These are phyloP conservation scores for Paracamarosporium sp. DNA, from an alignment of 2,329 filamentous ascomycete genomes.

Conservation along the genomic window DNA sequence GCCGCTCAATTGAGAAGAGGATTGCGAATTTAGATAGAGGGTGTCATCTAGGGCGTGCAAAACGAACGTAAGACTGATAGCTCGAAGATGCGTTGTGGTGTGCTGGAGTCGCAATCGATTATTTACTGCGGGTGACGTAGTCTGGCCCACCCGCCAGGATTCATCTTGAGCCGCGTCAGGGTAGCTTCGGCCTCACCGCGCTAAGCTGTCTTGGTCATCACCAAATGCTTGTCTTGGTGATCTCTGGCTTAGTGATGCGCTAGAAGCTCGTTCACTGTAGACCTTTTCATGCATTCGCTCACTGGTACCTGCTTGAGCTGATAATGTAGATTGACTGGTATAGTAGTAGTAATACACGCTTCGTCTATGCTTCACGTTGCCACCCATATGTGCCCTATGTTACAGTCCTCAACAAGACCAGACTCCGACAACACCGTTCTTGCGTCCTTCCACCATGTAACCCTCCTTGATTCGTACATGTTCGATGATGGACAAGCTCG, in stretches of 20 bases:
- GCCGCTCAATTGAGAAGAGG: constrained; percentile 18
- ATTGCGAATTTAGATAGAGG: background rate
- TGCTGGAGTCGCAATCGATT: background rate
- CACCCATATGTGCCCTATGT: constrained; percentile 14
- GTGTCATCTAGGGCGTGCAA: constrained; percentile 12
- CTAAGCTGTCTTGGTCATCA: constrained; percentile 12
- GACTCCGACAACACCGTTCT: constrained; percentile 85
- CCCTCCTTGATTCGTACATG: constrained; percentile 90
- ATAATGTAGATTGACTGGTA: constrained; percentile 1
- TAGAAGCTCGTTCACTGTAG: background rate
- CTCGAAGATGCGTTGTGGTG: background rate
- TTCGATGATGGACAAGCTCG: constrained; percentile 68
- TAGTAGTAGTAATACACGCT: constrained; percentile 4
- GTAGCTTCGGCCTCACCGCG: constrained; percentile 18
- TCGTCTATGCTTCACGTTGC: background rate
- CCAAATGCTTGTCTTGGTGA: constrained; percentile 18
- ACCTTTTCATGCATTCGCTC: background rate
- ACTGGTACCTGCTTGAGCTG: background rate
- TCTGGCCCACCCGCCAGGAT: background rate
- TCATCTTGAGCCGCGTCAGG: background rate
- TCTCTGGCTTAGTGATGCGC: constrained; percentile 23
- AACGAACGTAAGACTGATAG: constrained; percentile 13
- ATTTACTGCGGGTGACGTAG: constrained; percentile 10
- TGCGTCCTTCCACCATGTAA: constrained; percentile 88
- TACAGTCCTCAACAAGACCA: constrained; percentile 63